phyloP scores from a whole-genome alignment of 73 alveolate species.

The Paramecium caudatum region DNA sequence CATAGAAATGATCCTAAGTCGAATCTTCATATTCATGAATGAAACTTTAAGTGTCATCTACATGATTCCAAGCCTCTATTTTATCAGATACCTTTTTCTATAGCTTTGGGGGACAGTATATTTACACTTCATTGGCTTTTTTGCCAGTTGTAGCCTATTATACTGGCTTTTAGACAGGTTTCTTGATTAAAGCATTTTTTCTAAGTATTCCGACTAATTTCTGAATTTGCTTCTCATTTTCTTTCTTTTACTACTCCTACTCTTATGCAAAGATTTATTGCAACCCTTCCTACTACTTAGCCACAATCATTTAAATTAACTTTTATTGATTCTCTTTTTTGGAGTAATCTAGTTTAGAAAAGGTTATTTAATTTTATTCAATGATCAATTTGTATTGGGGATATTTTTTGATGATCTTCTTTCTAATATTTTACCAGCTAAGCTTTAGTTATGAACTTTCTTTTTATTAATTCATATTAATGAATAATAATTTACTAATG shows the following conservation, averaged over 20 bases:
- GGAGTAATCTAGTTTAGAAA: background rate
- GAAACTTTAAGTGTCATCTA: constrained; percentile 5
- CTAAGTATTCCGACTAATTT: background rate
- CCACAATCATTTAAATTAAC: background rate
- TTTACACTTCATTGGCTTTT: background rate
- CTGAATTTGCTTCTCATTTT: background rate
- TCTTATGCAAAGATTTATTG: constrained; percentile 26
- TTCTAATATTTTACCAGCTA: background rate
- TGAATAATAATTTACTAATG: constrained; percentile 41
- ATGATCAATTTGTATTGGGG: background rate
- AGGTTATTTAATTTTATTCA: background rate
- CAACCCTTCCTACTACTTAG: background rate
- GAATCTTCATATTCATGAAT: constrained; percentile 16
- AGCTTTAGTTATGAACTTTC: too few species aligned
- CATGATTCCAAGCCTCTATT: constrained; percentile 28
- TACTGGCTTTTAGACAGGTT: background rate
- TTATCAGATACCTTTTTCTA: background rate
- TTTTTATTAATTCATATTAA: too few species aligned
- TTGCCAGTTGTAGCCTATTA: background rate
- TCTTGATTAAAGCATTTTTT: background rate
- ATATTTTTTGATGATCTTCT: constrained; percentile 3
- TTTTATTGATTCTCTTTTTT: constrained; percentile 6
- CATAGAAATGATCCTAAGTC: background rate
- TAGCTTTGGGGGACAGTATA: background rate
- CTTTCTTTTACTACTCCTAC: background rate